Conservation (phyloP, 345 rosid species). For the Acer yangbiense region DNA sequence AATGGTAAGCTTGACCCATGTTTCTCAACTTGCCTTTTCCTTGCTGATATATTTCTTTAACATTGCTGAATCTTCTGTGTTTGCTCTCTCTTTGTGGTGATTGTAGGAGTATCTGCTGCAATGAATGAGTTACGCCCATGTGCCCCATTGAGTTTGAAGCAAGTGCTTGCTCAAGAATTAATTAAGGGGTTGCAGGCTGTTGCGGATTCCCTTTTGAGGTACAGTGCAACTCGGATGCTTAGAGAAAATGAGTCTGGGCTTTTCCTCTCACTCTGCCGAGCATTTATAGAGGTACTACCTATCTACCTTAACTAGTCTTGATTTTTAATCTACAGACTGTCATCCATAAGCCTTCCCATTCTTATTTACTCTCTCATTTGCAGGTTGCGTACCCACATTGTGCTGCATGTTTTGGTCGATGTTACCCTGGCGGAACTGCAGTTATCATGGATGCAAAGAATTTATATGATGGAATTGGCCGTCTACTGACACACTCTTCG, state of each 20-base stretch:
- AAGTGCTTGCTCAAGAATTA: conserved; percentile 73
- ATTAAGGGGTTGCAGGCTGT: conserved; percentile 82
- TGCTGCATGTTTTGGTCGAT: conserved; percentile 88
- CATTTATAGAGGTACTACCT: conserved; percentile 70
- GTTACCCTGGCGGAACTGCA: conserved; percentile 82
- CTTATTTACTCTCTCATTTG: conserved; percentile 19
- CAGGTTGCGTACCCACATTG: conserved; percentile 88
- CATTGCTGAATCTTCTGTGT: background rate
- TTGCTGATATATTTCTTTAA: background rate
- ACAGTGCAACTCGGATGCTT: conserved; percentile 89
- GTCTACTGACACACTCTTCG: conserved; percentile 55
- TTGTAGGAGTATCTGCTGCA: conserved; percentile 86
- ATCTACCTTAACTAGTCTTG: conserved; percentile 4
- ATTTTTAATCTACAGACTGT: conserved; percentile 4
- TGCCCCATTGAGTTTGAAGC: conserved; percentile 84
- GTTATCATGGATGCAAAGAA: conserved; percentile 77
- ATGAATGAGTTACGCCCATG: conserved; percentile 91
- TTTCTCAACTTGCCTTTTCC: conserved; percentile 7
- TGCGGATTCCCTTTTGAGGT: conserved; percentile 77
- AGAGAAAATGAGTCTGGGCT: conserved; percentile 81
- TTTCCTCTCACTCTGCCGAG: conserved; percentile 85
- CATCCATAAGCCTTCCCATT: background rate
- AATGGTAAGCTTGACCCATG: conserved; percentile 54
- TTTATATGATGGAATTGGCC: conserved; percentile 59
- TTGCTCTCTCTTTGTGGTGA: conserved; percentile 14